Evolutionary conservation across 2,329 filamentous ascomycete species (phyloP).

Genomic region (Fusarium sp.): DNA sequence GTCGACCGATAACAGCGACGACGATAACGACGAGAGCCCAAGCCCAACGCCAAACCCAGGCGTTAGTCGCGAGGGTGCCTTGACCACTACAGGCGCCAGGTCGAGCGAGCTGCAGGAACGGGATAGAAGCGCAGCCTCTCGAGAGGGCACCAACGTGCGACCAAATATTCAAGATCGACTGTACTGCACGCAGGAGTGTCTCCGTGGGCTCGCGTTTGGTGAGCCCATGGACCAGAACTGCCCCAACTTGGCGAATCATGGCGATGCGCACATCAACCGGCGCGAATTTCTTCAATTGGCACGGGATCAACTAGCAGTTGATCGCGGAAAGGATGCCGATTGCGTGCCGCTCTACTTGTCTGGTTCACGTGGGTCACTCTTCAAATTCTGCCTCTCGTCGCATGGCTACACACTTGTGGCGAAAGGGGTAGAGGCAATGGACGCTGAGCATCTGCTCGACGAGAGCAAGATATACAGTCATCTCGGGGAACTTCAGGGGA

Average conservation of each 20-base stretch:
- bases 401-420: conserved; percentile 54
- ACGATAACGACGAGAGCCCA: not conserved
- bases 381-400: conserved; percentile 52
- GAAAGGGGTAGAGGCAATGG: conserved; percentile 50
- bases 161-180: conserved; percentile 29
- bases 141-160: not conserved
- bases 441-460: conserved; percentile 40
- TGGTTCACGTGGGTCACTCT: conserved; percentile 48
- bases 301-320: conserved; percentile 44
- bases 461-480: conserved; percentile 49
- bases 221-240: conserved; percentile 43
- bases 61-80: not conserved
- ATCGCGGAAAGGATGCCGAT: conserved; percentile 48
- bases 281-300: conserved; percentile 44
- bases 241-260: conserved; percentile 37
- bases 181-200: conserved; percentile 46
- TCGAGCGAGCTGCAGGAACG: not conserved
- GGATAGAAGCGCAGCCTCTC: not conserved
- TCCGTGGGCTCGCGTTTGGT: conserved; percentile 40
- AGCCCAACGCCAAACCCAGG: not conserved
- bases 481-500: conserved; percentile 48
- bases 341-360: conserved; percentile 45
- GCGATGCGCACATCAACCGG: conserved; percentile 35
- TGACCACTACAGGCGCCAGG: not conserved
- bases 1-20: not conserved